phyloP scores from a whole-genome alignment of 768 basidiomycete genomes.

The Collybiopsis luxurians region DNA sequence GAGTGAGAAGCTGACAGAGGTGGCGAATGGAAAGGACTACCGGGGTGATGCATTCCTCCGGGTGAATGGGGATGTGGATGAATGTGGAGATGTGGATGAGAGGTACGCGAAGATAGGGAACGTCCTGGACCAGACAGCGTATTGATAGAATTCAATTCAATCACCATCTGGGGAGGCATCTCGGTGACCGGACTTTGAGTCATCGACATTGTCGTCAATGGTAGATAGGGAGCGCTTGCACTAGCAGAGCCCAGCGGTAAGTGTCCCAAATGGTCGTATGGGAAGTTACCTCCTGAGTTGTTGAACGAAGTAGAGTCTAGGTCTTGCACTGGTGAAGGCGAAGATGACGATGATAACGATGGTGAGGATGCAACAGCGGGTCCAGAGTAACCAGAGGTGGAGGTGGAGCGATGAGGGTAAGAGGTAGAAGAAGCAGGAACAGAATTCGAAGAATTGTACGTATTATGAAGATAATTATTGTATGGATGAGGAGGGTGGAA shows the following conservation, averaged over 20 bases:
- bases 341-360: constrained; percentile 3
- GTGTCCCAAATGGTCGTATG: neutral
- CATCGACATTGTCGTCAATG: neutral
- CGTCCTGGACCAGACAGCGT: neutral
- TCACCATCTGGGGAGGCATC: constrained; percentile 3
- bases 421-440: neutral
- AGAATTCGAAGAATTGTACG: constrained; percentile 3
- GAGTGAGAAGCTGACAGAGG: constrained; percentile 1
- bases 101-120: neutral
- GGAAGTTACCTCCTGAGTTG: neutral
- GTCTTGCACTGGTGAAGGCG: constrained; percentile 4
- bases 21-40: neutral
- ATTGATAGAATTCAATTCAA: neutral
- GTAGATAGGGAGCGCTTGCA: neutral
- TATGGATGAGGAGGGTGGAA: constrained; percentile 5
- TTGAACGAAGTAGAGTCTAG: neutral
- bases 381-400: neutral
- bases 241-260: neutral
- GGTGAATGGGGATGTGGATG: neutral
- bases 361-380: neutral
- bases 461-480: constrained; percentile 6
- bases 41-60: no score
- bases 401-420: neutral
- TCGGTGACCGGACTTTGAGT: constrained; percentile 1
- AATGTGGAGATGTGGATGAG: constrained; percentile 2